phyloP scores from a whole-genome alignment of 805 yeast genomes.

The Candida odintsovae region DNA sequence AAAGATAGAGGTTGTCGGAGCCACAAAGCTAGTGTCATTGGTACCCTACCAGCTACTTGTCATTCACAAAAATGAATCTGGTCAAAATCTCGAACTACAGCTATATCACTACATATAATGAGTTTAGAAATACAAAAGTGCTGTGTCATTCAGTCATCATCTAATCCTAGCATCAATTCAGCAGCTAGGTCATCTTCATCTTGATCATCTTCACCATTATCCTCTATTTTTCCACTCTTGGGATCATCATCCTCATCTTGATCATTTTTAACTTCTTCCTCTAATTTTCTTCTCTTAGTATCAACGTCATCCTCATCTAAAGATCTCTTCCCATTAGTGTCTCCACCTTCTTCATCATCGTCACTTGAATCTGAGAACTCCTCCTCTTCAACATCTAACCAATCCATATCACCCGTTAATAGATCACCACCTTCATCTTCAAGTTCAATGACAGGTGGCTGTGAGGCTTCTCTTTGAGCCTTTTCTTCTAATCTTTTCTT shows the following conservation, averaged over 20 bases:
- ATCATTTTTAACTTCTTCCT: constrained; percentile 15
- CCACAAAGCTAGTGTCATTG: too few species aligned
- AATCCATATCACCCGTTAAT: constrained; percentile 26
- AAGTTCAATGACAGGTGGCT: constrained; percentile 31
- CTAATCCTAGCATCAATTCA: constrained; percentile 25
- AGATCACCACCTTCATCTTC: constrained; percentile 34
- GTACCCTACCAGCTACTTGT: too few species aligned
- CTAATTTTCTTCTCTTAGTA: constrained; percentile 7
- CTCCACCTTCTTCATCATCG: constrained; percentile 13
- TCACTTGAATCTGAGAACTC: constrained; percentile 36
- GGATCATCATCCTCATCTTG: constrained; percentile 7
- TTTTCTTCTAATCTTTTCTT: constrained; percentile 24
- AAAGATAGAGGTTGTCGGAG: too few species aligned
- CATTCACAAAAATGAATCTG: too few species aligned
- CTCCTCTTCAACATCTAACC: constrained; percentile 41
- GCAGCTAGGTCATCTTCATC: constrained; percentile 27
- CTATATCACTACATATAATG: too few species aligned
- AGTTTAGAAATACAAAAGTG: background rate
- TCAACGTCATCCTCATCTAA: background rate
- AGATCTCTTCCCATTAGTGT: constrained; percentile 1
- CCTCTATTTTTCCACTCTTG: constrained; percentile 13
- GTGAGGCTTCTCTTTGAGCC: constrained; percentile 29
- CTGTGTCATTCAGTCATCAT: constrained; percentile 7
- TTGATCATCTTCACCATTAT: constrained; percentile 16
- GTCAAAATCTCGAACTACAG: too few species aligned